Conservation (phyloP, 495 filamentous ascomycete genomes). For the Oidiodendron maius region DNA sequence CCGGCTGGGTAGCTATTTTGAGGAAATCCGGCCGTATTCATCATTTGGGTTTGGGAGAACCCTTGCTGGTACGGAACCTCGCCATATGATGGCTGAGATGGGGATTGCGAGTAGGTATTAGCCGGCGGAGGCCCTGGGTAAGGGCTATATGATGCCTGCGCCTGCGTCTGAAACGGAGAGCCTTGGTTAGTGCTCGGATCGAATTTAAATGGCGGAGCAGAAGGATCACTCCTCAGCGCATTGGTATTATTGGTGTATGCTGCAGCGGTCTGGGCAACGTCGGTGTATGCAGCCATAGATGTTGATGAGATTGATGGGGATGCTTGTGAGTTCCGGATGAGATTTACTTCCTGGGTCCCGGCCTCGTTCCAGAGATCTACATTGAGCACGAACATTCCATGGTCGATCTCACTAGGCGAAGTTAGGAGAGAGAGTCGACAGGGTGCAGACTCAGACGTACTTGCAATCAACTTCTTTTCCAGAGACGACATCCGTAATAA, state of each 20-base stretch:
- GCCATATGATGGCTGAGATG: background rate
- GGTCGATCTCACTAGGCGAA: constrained; percentile 53
- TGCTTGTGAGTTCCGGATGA: constrained; percentile 81
- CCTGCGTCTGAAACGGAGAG: background rate
- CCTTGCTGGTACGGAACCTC: background rate
- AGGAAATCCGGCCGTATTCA: constrained; percentile 1
- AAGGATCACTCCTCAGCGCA: background rate
- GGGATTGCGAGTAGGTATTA: constrained; percentile 10
- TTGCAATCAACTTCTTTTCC: constrained; percentile 87
- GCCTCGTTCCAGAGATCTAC: constrained; percentile 90
- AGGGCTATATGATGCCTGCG: constrained; percentile 12
- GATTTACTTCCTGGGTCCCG: constrained; percentile 83
- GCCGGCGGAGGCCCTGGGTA: constrained; percentile 16
- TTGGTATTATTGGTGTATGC: background rate
- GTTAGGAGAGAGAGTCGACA: constrained; percentile 8
- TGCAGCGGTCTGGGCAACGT: background rate
- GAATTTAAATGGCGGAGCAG: background rate
- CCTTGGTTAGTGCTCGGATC: background rate
- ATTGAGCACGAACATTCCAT: constrained; percentile 84
- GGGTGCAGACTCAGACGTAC: constrained; percentile 39
- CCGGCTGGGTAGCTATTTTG: constrained; percentile 14
- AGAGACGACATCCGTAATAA: constrained; percentile 72
- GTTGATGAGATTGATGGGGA: constrained; percentile 87
- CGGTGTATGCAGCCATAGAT: constrained; percentile 67
- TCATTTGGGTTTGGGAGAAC: constrained; percentile 8